A percentile compares a stretch with the other conserved stretches of the same genome.
phyloP scores from a whole-genome alignment of 1,284 basidiomycete genomes.

The Ganoderma leucocontextum region DNA sequence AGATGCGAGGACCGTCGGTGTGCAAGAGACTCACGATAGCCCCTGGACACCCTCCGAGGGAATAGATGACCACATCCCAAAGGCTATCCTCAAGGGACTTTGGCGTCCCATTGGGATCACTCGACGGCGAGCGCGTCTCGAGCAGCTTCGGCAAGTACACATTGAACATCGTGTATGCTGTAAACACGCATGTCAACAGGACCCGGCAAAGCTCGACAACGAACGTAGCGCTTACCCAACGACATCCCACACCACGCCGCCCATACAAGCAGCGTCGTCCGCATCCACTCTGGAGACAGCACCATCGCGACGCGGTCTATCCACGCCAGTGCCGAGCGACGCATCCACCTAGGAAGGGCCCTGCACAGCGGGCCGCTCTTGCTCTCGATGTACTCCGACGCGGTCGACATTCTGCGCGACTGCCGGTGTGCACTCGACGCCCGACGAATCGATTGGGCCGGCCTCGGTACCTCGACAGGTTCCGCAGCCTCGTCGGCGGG shows the following conservation, averaged over 20 bases:
- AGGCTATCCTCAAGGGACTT: conserved; percentile 71
- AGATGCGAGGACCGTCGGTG: background rate
- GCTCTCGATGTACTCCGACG: conserved; percentile 52
- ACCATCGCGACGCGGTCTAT: conserved; percentile 78
- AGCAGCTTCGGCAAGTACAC: conserved; percentile 93
- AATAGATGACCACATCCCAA: conserved; percentile 86
- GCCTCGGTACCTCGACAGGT: conserved; percentile 16
- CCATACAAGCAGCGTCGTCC: conserved; percentile 89
- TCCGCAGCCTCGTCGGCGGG: conserved; percentile 2
- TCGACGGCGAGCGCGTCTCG: conserved; percentile 59
- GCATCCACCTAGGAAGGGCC: conserved; percentile 53
- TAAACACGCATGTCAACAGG: conserved; percentile 8
- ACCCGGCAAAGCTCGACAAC: background rate
- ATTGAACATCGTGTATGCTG: conserved; percentile 96
- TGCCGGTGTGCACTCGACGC: conserved; percentile 19
- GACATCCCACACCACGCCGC: conserved; percentile 83
- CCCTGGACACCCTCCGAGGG: conserved; percentile 87
- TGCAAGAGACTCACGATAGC: conserved; percentile 67
- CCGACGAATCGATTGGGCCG: conserved; percentile 10
- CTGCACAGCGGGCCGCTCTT: conserved; percentile 47
- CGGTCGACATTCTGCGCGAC: conserved; percentile 29
- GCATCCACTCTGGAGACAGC: conserved; percentile 82
- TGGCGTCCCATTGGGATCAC: conserved; percentile 43
- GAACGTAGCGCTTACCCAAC: conserved; percentile 62
- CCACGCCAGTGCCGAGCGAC: conserved; percentile 70